Percentiles rank a stretch among this genome's conserved stretches.
Conservation (phyloP, 2,329 filamentous ascomycete genomes). For the Hymenoscyphus infarciens region DNA sequence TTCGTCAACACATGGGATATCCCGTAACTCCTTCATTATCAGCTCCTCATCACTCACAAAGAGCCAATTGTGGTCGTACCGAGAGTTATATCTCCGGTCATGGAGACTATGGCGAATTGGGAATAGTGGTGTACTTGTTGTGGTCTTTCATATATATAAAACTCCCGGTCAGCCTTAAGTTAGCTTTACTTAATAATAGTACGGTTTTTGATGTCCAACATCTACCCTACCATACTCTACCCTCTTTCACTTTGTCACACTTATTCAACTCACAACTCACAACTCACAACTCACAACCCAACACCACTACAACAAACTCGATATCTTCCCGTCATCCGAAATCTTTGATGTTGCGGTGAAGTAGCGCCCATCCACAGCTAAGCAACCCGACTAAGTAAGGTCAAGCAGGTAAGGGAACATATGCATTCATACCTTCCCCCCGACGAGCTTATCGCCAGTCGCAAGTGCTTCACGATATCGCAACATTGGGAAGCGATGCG, state of each 20-base stretch:
- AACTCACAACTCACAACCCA: not conserved
- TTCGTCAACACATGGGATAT: slow-evolving; percentile 1
- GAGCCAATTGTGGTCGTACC: too few relatives aligned
- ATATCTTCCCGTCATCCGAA: not conserved
- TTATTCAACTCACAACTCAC: not conserved
- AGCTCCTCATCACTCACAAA: too few relatives aligned
- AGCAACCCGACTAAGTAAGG: not conserved
- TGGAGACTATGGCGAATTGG: not conserved
- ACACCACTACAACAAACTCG: not conserved
- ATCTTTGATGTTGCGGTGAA: not conserved
- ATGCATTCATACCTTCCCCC: not conserved
- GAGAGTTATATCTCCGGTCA: too few relatives aligned
- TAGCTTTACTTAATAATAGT: not conserved
- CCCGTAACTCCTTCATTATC: not conserved
- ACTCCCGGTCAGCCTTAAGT: not conserved
- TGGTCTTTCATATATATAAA: not conserved
- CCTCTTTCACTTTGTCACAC: not conserved
- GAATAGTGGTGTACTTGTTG: not conserved
- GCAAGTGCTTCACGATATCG: not conserved
- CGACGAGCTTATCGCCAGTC: not conserved
- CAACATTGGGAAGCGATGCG: not conserved
- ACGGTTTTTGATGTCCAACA: not conserved
- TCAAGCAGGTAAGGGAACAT: not conserved
- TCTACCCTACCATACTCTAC: not conserved
- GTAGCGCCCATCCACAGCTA: not conserved